Conservation (phyloP, 768 basidiomycete species). For the Mycena metata region DNA sequence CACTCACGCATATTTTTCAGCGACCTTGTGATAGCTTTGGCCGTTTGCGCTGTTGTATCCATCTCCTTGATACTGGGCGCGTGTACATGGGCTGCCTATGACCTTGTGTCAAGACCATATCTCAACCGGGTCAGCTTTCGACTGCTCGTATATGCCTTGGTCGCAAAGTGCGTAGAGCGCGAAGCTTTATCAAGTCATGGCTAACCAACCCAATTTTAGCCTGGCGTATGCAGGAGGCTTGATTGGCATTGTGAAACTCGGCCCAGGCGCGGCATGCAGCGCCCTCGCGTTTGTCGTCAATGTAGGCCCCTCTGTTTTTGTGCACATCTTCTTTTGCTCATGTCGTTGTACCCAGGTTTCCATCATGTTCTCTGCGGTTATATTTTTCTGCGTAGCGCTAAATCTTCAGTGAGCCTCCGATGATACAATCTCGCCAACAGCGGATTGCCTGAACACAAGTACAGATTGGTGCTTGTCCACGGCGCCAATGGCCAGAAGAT, state of each 20-base stretch:
- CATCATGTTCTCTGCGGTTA: constrained; percentile 11
- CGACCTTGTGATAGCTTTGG: background rate
- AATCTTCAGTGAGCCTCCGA: constrained; percentile 14
- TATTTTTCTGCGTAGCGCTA: constrained; percentile 23
- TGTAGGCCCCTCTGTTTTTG: background rate
- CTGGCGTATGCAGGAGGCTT: constrained; percentile 2
- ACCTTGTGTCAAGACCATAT: constrained; percentile 2
- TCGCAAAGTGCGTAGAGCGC: constrained; percentile 1
- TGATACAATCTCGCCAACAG: too few species aligned
- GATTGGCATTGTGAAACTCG: background rate
- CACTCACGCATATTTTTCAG: background rate
- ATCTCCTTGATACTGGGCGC: background rate
- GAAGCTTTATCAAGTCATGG: background rate
- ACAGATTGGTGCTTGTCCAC: constrained; percentile 22
- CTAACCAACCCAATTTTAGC: background rate
- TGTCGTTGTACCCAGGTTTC: background rate
- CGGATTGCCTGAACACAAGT: background rate
- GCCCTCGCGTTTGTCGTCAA: constrained; percentile 9
- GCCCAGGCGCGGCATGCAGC: constrained; percentile 12
- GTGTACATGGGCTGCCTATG: constrained; percentile 7
- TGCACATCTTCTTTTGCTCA: background rate
- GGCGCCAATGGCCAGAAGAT: constrained; percentile 25
- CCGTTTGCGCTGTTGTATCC: background rate
- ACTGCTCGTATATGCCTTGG: constrained; percentile 5
- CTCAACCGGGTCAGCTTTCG: constrained; percentile 29